Conservation (phyloP, 2,329 filamentous ascomycete genomes). For the Paraphoma chrysanthemicola region DNA sequence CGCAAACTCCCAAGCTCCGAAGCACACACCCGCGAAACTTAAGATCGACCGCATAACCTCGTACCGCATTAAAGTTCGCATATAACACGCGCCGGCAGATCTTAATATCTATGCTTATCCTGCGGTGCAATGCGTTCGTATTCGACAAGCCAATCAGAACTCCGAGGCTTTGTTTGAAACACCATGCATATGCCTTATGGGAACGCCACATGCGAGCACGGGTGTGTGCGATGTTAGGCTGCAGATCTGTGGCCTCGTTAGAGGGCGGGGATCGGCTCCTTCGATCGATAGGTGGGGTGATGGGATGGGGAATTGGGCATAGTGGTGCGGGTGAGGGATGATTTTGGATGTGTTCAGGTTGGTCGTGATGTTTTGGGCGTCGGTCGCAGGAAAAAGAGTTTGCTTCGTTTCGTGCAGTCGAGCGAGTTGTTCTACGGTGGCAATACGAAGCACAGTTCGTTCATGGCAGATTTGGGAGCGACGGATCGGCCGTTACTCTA, state of each 20-base stretch:
- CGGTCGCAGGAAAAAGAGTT: too few species aligned
- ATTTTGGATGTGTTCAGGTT: too few species aligned
- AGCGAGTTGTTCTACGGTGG: not conserved
- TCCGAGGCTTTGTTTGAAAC: not conserved
- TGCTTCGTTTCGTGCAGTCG: not conserved
- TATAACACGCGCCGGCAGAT: not conserved
- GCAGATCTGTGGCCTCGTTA: not conserved
- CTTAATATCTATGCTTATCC: not conserved
- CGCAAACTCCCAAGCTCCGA: too few species aligned
- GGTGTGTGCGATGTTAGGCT: not conserved
- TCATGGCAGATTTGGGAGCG: not conserved
- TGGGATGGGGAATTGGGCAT: too few species aligned
- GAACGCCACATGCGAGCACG: not conserved
- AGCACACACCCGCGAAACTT: not conserved
- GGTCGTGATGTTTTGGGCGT: too few species aligned
- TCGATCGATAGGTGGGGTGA: not conserved
- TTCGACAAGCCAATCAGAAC: not conserved
- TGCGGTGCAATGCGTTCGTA: not conserved
- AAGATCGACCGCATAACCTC: not conserved
- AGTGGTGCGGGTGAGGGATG: too few species aligned
- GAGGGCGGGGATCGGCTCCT: not conserved
- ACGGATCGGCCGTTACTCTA: constrained; percentile 1
- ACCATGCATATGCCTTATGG: not conserved
- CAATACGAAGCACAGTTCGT: not conserved
- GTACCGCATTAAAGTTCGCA: not conserved